Evolutionary conservation across 1,139 yeast genomes (phyloP).

Genomic region (Yamadazyma friedrichii): DNA sequence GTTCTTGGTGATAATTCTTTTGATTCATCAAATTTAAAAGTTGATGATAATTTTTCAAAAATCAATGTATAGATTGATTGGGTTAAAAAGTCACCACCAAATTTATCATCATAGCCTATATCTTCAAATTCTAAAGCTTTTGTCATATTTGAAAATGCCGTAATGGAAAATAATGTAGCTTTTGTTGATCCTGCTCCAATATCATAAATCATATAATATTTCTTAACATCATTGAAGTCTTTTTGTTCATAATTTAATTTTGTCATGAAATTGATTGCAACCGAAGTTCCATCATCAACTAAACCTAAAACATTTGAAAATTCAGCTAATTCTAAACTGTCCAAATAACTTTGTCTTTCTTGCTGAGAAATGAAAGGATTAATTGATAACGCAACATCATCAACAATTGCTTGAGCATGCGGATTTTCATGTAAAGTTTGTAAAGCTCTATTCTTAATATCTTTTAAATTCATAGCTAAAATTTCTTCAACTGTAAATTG

Average conservation of each 20-base stretch:
- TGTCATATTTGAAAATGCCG: conserved; percentile 42
- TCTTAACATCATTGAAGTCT: conserved; percentile 37
- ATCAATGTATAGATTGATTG: conserved; percentile 60
- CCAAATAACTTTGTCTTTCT: conserved; percentile 70
- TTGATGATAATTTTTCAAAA: conserved; percentile 51
- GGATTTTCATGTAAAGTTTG: conserved; percentile 32
- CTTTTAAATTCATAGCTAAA: conserved; percentile 76
- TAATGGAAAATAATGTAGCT: conserved; percentile 75
- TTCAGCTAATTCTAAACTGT: conserved; percentile 72
- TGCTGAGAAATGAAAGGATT: conserved; percentile 69
- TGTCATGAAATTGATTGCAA: conserved; percentile 74
- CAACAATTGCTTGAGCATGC: conserved; percentile 37
- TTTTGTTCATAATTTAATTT: conserved; percentile 41
- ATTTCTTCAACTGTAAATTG: conserved; percentile 65
- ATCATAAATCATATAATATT: conserved; percentile 77
- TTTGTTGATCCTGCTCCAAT: conserved; percentile 92
- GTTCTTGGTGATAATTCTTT: conserved; percentile 52
- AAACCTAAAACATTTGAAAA: conserved; percentile 58
- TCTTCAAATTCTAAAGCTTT: conserved; percentile 64
- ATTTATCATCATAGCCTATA: conserved; percentile 58
- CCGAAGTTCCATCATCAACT: conserved; percentile 89
- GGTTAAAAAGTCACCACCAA: conserved; percentile 81
- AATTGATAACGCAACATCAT: conserved; percentile 72
- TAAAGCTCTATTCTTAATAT: conserved; percentile 65
- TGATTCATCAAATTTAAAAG: conserved; percentile 35